Evolutionary conservation across 805 yeast genomes (phyloP).

Genomic region (Candida sonorensis): DNA sequence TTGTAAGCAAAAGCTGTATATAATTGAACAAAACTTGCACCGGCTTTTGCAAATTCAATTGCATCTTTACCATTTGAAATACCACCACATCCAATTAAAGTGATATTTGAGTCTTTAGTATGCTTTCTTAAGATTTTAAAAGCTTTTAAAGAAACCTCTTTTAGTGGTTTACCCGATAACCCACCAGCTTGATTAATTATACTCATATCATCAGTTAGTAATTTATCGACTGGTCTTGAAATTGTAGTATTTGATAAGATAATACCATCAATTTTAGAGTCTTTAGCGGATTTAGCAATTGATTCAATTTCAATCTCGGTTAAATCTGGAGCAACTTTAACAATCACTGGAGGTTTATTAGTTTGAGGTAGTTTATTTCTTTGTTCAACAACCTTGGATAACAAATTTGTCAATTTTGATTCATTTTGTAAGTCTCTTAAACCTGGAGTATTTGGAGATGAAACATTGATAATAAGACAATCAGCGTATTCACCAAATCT

Average conservation of each 20-base stretch:
- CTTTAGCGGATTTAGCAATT: conserved; percentile 74
- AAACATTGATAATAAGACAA: conserved; percentile 82
- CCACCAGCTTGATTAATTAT: conserved; percentile 71
- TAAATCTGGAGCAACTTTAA: conserved; percentile 92
- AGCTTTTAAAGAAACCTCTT: conserved; percentile 69
- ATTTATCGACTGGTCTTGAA: conserved; percentile 56
- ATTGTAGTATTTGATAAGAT: conserved; percentile 90
- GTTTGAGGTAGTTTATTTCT: conserved; percentile 44
- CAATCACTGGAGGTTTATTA: conserved; percentile 69
- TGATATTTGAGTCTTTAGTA: conserved; percentile 65
- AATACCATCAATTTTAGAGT: conserved; percentile 81
- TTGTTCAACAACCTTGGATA: conserved; percentile 61
- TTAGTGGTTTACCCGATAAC: conserved; percentile 86
- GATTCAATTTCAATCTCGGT: conserved; percentile 72
- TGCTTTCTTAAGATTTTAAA: conserved; percentile 64
- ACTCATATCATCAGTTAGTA: conserved; percentile 41
- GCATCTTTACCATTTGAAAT: conserved; percentile 84
- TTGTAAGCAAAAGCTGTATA: conserved; percentile 88
- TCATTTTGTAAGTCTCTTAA: conserved; percentile 80
- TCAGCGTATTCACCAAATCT: conserved; percentile 81
- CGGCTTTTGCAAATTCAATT: conserved; percentile 85
- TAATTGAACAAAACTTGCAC: conserved; percentile 82
- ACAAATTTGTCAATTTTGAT: conserved; percentile 58
- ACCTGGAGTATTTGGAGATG: conserved; percentile 96
- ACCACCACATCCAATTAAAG: conserved; percentile 93